Base-by-base conservation (phyloP, 1,284 basidiomycete genomes). In the Malassezia sp. region DNA sequence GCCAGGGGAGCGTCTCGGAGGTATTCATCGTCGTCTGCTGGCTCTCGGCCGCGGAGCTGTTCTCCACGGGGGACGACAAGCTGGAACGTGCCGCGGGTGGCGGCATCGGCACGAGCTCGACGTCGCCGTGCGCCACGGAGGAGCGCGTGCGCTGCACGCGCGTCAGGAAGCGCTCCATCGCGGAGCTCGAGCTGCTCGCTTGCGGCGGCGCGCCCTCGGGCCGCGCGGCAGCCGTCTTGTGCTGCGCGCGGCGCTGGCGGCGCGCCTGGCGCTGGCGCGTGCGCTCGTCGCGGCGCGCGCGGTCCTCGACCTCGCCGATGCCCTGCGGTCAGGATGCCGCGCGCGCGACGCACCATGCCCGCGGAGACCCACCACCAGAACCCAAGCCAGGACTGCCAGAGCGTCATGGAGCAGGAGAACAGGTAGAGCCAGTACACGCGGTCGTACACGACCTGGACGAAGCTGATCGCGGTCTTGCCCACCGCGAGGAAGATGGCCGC, bases 281-380 rank as follows among this genome's bases (percentile, higher is more conserved):
- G 18, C 45, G 45, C 27, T 41, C 34, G 20, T 42, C n/a, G 6
- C 32, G 31, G 12, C 32, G 42, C 36, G 61, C 52, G 5, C 66
- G 57, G 49, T 70, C 67, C 36, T 68, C 67, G 26, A 69, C 66
- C 38, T 70, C 67, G 35, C 67, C 67, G 30, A 70, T 69, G 28
- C 66, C 65, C 49, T 51, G 49, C 15, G 17, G 15, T 18, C 2
- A 33, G 37, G 20, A 9, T 17, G 23, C 21, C 12, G 7, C 42
- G 12, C 11, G n/a, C n/a, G n/a, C 6, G 3, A 41, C 49, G 39
- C 33, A 51, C 49, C 67, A 70, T 70, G 39, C 67, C 67, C 21
- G 61, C 58, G 41, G 62, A 63, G 39, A 68, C 63, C 67, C 67
- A 70, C 67, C 67, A 70, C 67, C 67, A 70, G 43, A 69, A 70